Evolutionary conservation across 208 protist species (phyloP), one percentile per base, ranked within the genome.

Genomic region (Crithidia brevicula): DNA sequence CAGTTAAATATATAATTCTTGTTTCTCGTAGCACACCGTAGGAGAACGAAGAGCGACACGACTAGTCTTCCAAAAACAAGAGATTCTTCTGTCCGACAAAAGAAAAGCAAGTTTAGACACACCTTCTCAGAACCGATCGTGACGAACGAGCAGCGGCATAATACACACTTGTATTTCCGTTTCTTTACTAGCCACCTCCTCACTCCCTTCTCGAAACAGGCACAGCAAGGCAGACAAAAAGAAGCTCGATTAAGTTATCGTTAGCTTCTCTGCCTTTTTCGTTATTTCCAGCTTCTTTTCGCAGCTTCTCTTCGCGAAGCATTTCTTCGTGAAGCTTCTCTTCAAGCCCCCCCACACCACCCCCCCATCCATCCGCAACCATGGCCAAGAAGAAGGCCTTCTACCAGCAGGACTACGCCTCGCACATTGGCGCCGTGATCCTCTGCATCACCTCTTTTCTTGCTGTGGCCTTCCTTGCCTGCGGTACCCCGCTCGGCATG

Each of bases 321-420:
- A n/a, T n/a, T n/a, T n/a, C 10, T 40, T 40, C 15, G 36, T 40
- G 36, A 40, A 40, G 15, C 36, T 40, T 40, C 36, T 40, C 18
- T 30, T 27, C 7, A 13, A 30, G 30, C 23, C 18, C 18, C 28
- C 33, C 58, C 34, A 38, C 45, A 11, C 31, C 9, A 2, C 31
- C 40, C 23, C 45, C 13, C n/a, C 43, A n/a, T 49, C 23, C 36
- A n/a, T 36, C 56, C 16, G 33, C 27, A 56, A 73, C 18, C 58
- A 89, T 86, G 86, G 76, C 68, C 38, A 80, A 78, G 63, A 61
- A 54, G 36, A 74, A 79, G 64, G 10, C 49, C 40, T 86, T 93
- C 74, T 90, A 77, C 56, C 31, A 82, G 20, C 43, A 81, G 52
- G 73, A 85, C 27, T 88, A 90, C 72, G 18, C 23, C n/a, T 36